Percentiles rank a stretch among this genome's conserved stretches.
Conservation (phyloP, 257 asterid species). For the Plantago elongata region DNA sequence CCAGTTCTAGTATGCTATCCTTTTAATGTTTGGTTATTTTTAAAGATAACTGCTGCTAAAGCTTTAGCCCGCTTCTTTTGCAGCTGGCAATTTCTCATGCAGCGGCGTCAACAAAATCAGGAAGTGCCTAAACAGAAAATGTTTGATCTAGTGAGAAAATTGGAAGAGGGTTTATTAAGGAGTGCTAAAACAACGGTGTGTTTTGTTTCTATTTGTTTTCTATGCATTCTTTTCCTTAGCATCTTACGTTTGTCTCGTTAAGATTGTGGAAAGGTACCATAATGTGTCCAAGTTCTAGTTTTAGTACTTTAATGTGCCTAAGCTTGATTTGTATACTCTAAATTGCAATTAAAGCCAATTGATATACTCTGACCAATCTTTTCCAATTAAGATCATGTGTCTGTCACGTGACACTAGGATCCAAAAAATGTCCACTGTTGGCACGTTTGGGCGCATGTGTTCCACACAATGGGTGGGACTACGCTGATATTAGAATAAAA, state of each 20-base stretch:
- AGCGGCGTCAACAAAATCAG: conserved; percentile 46
- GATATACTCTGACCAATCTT: no score
- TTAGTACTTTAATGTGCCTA: no score
- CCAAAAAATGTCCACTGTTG: no score
- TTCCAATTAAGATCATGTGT: neutral
- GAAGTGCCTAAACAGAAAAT: conserved; percentile 45
- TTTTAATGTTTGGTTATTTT: conserved; percentile 16
- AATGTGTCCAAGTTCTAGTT: no score
- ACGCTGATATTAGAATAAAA: no score
- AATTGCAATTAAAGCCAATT: no score
- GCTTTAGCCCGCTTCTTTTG: conserved; percentile 10
- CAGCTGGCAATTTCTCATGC: conserved; percentile 44
- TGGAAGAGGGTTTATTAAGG: conserved; percentile 79
- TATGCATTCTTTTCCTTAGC: conserved; percentile 13
- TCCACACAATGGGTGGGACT: no score
- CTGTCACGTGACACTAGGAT: neutral
- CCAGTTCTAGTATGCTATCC: neutral
- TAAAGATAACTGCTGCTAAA: conserved; percentile 16
- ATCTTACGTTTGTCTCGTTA: conserved; percentile 1
- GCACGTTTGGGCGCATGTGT: no score
- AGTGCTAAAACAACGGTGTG: conserved; percentile 67
- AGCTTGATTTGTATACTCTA: no score
- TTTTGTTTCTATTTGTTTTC: conserved; percentile 6
- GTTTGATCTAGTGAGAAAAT: conserved; percentile 65
- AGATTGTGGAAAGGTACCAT: neutral